Base-by-base conservation (phyloP, 169 alveolate species). In the Cryptosporidium parvum region DNA sequence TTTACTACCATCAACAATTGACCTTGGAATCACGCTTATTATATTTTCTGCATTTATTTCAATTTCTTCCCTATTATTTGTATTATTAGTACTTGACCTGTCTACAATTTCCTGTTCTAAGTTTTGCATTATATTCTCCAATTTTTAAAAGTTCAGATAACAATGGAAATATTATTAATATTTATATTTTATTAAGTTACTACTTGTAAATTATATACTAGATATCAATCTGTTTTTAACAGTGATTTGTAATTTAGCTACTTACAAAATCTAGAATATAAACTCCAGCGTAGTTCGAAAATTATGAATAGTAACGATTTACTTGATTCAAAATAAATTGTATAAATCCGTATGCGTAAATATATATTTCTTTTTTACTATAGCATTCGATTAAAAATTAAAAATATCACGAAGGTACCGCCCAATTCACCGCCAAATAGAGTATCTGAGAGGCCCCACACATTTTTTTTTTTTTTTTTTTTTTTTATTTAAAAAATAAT, bases 1-100 rank as follows among this genome's bases (percentile, higher is more conserved):
- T 45, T 80, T 80, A 37, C 89, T 80, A 31, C 89, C 89, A 65
- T 80, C 89, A 26, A 80, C 53, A 21, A 80, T 65, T 14, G 89
- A 59, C 52, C 80, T 80, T 26, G 89, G 89, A 18, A 80, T 62
- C 12, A 80, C 42, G 16, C 31, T 65, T 61, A 65, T 69, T 23
- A 51, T 52, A 51, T 33, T 53, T 31, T 65, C 72, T 33, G 51
- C 26, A 26, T 10, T 14, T n/a, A 14, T 14, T 18, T 65, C 72
- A 65, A n/a, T 29, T n/a, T 65, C 72, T 26, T 69, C 84, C 6
- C 18, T 42, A 10, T 42, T 23, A 3, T 23, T 21, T 1, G 33
- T 56, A 37, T 42, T 42, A 10, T 45, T 21, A 73, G 5, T 29
- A 16, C 39, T 39, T 10, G 44, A 8, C 23, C 33, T 56, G 14